Conservation (phyloP, 345 rosid genomes). For the Microthlaspi erraticum region DNA sequence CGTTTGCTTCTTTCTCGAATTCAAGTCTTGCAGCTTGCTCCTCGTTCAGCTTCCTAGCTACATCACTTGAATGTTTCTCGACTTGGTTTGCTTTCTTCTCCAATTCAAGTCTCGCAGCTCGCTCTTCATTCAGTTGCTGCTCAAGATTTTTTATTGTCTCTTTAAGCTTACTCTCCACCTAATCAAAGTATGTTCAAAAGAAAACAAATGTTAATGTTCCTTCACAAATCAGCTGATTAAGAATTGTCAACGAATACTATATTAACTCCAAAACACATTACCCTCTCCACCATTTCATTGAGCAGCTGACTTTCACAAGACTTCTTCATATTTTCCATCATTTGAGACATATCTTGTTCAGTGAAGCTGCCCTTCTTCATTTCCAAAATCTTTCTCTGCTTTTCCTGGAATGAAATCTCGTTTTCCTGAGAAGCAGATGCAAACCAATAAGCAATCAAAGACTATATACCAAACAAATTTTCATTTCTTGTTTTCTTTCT, state of each 20-base stretch:
- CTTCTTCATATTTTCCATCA: neutral
- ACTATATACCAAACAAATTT: neutral
- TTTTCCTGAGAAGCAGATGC: neutral
- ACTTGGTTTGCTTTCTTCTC: too few relatives aligned
- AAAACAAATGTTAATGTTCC: too few relatives aligned
- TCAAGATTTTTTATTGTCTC: constrained; percentile 62
- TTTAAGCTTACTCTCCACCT: constrained; percentile 70
- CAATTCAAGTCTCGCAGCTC: too few relatives aligned
- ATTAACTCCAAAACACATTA: neutral
- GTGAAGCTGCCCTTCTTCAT: neutral
- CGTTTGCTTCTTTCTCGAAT: constrained; percentile 56
- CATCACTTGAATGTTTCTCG: too few relatives aligned
- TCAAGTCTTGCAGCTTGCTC: constrained; percentile 69
- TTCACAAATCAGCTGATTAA: too few relatives aligned
- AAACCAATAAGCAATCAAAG: neutral
- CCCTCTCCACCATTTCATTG: constrained; percentile 12
- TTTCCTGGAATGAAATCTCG: neutral
- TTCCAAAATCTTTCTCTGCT: neutral
- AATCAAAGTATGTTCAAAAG: neutral
- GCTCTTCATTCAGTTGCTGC: constrained; percentile 52
- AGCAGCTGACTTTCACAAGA: neutral
- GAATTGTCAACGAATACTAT: too few relatives aligned
- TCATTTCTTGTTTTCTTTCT: too few relatives aligned
- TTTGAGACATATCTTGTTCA: neutral
- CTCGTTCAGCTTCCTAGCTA: neutral